phyloP scores from a whole-genome alignment of 371 early-diverging fungal genomes.

The Mycotypha africana region DNA sequence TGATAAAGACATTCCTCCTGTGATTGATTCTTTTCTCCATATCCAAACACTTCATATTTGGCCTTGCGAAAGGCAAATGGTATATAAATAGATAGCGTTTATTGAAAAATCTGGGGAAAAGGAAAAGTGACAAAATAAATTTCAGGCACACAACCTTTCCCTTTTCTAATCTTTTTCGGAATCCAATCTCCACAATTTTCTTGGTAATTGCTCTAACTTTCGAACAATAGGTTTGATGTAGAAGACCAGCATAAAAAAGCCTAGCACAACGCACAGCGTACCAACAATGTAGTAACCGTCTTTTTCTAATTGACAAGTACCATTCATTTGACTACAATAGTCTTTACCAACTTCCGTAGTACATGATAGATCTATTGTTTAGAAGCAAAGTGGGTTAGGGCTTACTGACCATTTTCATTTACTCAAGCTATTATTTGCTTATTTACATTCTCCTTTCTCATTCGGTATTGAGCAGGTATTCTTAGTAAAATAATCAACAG shows the following conservation, averaged over 20 bases:
- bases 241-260: constrained; percentile 48
- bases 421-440: too few species aligned
- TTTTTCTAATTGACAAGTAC: constrained; percentile 56
- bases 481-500: constrained; percentile 88
- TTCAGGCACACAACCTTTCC: too few species aligned
- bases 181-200: constrained; percentile 33
- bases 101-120: too few species aligned
- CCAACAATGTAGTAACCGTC: constrained; percentile 91
- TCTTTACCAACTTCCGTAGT: constrained; percentile 53
- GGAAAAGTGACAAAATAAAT: too few species aligned
- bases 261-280: constrained; percentile 60
- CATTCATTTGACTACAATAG: constrained; percentile 59
- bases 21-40: too few species aligned
- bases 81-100: too few species aligned
- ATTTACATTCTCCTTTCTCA: constrained; percentile 29
- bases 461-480: constrained; percentile 55
- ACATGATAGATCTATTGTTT: constrained; percentile 45
- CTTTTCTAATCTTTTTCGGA: too few species aligned
- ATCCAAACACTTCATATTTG: too few species aligned
- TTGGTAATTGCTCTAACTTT: constrained; percentile 57
- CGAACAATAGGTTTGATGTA: constrained; percentile 68
- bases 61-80: too few species aligned
- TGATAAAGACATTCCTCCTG: too few species aligned
- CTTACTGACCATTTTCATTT: neutral
- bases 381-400: neutral